phyloP scores from a whole-genome alignment of 163 green algal species.

The Volvox carteri region DNA sequence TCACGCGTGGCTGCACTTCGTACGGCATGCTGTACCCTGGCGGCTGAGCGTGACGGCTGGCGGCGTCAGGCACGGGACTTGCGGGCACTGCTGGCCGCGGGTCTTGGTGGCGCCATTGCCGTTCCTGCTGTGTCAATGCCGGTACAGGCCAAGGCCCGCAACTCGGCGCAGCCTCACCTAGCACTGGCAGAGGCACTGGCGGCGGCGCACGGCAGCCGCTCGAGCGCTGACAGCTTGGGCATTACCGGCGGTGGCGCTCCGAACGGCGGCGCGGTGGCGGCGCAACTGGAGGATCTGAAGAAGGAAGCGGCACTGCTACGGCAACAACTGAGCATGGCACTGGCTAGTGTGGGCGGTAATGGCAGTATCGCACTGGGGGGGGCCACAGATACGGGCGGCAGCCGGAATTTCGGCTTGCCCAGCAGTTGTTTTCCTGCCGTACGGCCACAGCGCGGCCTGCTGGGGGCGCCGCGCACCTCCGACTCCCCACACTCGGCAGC shows the following conservation, averaged over 20 bases:
- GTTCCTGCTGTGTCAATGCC: neutral
- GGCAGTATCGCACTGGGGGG: neutral
- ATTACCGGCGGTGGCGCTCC: neutral
- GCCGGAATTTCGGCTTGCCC: neutral
- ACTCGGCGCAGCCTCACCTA: neutral
- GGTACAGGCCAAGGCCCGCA: neutral
- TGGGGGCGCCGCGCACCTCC: neutral
- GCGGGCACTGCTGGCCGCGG: constrained; percentile 23
- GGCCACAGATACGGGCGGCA: neutral
- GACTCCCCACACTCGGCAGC: neutral
- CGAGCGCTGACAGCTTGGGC: neutral
- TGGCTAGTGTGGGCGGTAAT: neutral
- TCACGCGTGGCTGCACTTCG: neutral
- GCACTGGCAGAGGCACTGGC: neutral
- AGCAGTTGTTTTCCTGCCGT: neutral
- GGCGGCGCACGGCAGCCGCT: neutral
- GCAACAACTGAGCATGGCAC: constrained; percentile 14
- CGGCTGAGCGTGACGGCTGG: constrained; percentile 50
- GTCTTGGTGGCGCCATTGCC: neutral
- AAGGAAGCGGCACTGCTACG: constrained; percentile 23
- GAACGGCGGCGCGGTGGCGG: neutral
- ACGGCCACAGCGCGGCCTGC: neutral
- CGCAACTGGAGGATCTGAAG: constrained; percentile 24
- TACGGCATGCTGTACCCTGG: constrained; percentile 26
- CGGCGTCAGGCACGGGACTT: constrained; percentile 26